A percentile compares a stretch with the other conserved stretches of the same genome.
phyloP scores from a whole-genome alignment of 108 stramenopile genomes.

The Fistulifera solaris region DNA sequence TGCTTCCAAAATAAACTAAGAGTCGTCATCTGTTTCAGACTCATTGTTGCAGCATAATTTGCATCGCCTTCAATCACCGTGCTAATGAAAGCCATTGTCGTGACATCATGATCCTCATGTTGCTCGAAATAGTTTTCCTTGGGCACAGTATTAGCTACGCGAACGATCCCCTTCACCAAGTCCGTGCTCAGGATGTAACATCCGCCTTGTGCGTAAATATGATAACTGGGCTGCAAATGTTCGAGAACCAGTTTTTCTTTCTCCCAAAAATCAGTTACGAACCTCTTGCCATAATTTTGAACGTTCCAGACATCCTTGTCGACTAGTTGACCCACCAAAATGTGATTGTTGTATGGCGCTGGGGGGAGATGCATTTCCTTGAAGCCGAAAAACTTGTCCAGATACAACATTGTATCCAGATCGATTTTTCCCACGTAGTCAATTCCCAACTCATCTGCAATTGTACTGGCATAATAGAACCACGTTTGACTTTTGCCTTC shows the following conservation, averaged over 20 bases:
- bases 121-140: neutral
- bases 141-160: neutral
- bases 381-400: slow-evolving; percentile 21
- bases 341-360: slow-evolving; percentile 3
- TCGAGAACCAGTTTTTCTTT: neutral
- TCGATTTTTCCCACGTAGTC: slow-evolving; percentile 36
- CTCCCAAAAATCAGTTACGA: neutral
- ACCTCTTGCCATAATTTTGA: neutral
- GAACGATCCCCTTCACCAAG: neutral
- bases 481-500: slow-evolving; percentile 36
- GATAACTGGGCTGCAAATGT: neutral
- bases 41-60: too few relatives aligned
- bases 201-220: neutral
- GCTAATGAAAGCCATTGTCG: slow-evolving; percentile 3
- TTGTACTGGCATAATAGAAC: slow-evolving; percentile 20
- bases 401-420: slow-evolving; percentile 21
- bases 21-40: too few relatives aligned
- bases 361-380: slow-evolving; percentile 8
- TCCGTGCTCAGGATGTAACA: neutral
- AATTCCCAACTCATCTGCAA: slow-evolving; percentile 13
- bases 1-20: too few relatives aligned
- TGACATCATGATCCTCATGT: slow-evolving; percentile 1
- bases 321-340: slow-evolving; percentile 1
- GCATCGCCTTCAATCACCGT: too few relatives aligned
- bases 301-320: neutral